Evolutionary conservation across 371 early-diverging fungal species (phyloP).

Genomic region (Blakeslea trispora): DNA sequence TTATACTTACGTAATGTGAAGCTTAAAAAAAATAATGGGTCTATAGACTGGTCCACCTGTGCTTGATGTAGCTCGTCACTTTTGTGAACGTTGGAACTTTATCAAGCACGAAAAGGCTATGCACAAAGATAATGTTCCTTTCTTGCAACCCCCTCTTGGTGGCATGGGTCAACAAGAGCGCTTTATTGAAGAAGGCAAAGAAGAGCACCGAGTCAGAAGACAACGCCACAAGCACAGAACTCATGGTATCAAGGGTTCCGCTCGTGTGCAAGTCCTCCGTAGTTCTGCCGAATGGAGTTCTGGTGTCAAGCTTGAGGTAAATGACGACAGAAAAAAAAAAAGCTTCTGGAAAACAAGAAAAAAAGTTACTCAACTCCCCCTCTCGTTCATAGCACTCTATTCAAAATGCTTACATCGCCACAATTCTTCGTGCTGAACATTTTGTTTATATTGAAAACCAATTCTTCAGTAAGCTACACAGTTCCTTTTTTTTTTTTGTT

Average conservation of each 20-base stretch:
- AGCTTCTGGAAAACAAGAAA: neutral
- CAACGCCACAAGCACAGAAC: slow-evolving; percentile 39
- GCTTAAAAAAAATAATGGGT: slow-evolving; percentile 2
- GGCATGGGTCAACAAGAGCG: slow-evolving; percentile 34
- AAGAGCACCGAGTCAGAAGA: slow-evolving; percentile 17
- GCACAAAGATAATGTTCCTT: slow-evolving; percentile 39
- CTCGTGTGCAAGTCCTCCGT: slow-evolving; percentile 70
- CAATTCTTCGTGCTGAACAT: slow-evolving; percentile 77
- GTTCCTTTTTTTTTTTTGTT: slow-evolving; percentile 21
- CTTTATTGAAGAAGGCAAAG: slow-evolving; percentile 26
- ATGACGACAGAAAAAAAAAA: too few species aligned
- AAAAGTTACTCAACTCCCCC: neutral
- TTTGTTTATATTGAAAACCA: slow-evolving; percentile 97
- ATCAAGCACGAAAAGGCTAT: slow-evolving; percentile 61
- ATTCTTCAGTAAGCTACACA: slow-evolving; percentile 76
- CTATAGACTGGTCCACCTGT: slow-evolving; percentile 73
- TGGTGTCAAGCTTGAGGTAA: slow-evolving; percentile 58
- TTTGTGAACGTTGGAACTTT: slow-evolving; percentile 93
- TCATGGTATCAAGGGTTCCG: slow-evolving; percentile 46
- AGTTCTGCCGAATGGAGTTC: slow-evolving; percentile 72
- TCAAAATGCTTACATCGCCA: slow-evolving; percentile 78
- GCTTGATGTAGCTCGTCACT: slow-evolving; percentile 86
- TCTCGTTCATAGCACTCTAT: slow-evolving; percentile 68
- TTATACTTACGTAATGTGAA: slow-evolving; percentile 2
- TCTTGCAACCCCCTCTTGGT: slow-evolving; percentile 52